Evolutionary conservation across 1,139 yeast species (phyloP).

Genomic region (Geotrichum macrosporum): DNA sequence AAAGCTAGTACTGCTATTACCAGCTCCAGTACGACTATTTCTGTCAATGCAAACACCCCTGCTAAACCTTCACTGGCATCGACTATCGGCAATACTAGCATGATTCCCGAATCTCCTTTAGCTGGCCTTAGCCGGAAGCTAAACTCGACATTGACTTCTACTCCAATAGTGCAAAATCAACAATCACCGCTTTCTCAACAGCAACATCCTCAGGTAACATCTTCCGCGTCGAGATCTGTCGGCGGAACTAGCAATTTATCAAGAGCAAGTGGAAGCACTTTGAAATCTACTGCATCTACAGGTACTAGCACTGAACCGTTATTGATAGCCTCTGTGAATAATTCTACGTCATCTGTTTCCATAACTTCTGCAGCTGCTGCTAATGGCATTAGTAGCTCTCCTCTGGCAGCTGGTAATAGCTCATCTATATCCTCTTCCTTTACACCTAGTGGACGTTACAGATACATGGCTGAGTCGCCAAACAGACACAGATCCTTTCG

Average conservation of each 20-base stretch:
- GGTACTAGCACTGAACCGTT: no score
- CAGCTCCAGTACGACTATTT: no score
- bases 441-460: constrained; percentile 24
- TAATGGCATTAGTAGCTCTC: constrained; percentile 5
- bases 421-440: constrained; percentile 15
- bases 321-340: no score
- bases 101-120: constrained; percentile 16
- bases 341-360: background rate
- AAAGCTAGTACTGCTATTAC: no score
- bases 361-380: background rate
- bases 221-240: no score
- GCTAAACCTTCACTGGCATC: no score
- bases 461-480: constrained; percentile 26
- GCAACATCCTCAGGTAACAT: background rate
- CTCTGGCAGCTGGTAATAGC: background rate
- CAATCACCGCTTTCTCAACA: background rate
- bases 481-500: constrained; percentile 17
- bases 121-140: constrained; percentile 17
- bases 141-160: no score
- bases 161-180: background rate
- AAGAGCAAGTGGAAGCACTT: no score
- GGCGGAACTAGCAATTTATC: no score
- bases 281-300: no score
- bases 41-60: no score
- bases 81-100: no score